phyloP scores from a whole-genome alignment of 2,329 filamentous ascomycete species.

The Phoma sp. region DNA sequence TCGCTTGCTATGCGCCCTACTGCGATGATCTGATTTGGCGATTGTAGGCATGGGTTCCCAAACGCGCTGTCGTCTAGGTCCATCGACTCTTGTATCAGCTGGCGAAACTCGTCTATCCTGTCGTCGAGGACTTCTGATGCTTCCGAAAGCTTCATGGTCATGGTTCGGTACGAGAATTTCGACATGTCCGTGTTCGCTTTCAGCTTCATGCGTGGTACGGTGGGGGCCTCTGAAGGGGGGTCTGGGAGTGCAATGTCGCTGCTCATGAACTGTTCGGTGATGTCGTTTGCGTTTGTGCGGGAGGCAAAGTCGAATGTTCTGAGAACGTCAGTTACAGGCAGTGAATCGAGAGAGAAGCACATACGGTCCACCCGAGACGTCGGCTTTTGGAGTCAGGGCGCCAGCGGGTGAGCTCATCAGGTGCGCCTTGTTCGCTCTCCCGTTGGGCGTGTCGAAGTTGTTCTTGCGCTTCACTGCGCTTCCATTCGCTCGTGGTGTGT shows the following conservation, averaged over 20 bases:
- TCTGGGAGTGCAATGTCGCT: constrained; percentile 71
- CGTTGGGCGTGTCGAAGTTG: constrained; percentile 58
- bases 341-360: constrained; percentile 13
- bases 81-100: constrained; percentile 76
- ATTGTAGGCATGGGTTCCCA: constrained; percentile 84
- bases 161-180: constrained; percentile 88
- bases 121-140: constrained; percentile 94
- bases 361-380: constrained; percentile 50
- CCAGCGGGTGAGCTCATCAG: constrained; percentile 59
- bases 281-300: constrained; percentile 78
- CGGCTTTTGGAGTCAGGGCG: constrained; percentile 39
- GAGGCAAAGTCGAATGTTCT: constrained; percentile 74
- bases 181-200: constrained; percentile 87
- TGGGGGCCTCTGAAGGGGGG: constrained; percentile 72
- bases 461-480: constrained; percentile 61
- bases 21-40: constrained; percentile 84
- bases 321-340: constrained; percentile 17
- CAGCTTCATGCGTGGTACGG: constrained; percentile 80
- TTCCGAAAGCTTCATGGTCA: constrained; percentile 94
- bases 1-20: constrained; percentile 93
- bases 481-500: constrained; percentile 52
- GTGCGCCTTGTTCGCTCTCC: constrained; percentile 51
- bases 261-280: constrained; percentile 80
- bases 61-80: constrained; percentile 79
- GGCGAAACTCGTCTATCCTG: constrained; percentile 86